Base-by-base conservation (phyloP, 2,329 filamentous ascomycete genomes). In the Talaromyces piceae region DNA sequence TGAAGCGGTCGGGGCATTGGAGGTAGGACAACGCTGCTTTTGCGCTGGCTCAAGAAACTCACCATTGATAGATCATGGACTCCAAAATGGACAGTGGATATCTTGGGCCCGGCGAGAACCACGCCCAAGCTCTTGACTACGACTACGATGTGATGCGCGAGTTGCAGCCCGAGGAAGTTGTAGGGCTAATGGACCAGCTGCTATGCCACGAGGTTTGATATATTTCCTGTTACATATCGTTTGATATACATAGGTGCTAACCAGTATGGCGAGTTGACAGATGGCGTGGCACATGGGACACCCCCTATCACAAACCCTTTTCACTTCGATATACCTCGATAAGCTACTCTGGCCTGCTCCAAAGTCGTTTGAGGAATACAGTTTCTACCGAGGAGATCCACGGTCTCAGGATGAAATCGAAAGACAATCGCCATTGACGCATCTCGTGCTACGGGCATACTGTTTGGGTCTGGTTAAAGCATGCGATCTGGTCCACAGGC, bases 271-370 rank as follows among this genome's bases (percentile, higher is more conserved):
- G 46, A 33, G 13, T 11, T 12, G 53, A 41, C 62, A 93, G 85
- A 94, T 95, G 81, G 88, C 90, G 56, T 98, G 94, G 91, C 90
- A 97, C 66, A 82, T 88, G 60, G 93, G 94, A n/a, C 91, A 95
- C 63, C 90, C 93, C 1, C 79, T 98, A 7, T 94, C 91, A 1
- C 93, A 97, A 67, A 97, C 93, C 0, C 73, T 98, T 1, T 90
- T 97, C 65, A 96, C 91, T 4, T 95, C 89, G 48, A 77, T 95
- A 28, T 93, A 98, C 66, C 81, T 97, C 51, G 91, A 96, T 61
- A 83, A 82, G 45, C 76, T 98, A 13, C 73, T 95, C 54, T 86
- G 83, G 71, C 84, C 87, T 0, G 76, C 79, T 26, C 84, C 87
- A 4, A 73, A 71, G 30, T 78, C 68, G 4, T 71, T 94, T 23